Percentiles rank a stretch among this genome's conserved stretches.
These are phyloP conservation scores for Pleurotus tuber-regium DNA, from an alignment of 768 basidiomycete species.

Conservation along the genomic window DNA sequence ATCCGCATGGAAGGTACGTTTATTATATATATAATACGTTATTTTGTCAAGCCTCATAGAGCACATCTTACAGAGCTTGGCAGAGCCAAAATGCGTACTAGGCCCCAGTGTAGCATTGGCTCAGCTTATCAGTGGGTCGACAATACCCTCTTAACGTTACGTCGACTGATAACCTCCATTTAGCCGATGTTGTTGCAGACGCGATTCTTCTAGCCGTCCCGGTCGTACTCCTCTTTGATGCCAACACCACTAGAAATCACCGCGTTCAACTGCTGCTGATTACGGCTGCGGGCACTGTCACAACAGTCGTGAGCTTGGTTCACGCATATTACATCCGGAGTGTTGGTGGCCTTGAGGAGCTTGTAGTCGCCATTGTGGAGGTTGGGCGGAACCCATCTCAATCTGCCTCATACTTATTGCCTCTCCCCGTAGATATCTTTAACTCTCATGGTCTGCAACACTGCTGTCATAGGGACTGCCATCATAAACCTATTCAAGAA, in stretches of 20 bases:
- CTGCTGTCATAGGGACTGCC: slow-evolving; percentile 36
- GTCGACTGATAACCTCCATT: neutral
- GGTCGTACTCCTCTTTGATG: slow-evolving; percentile 35
- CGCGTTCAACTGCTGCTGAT: slow-evolving; percentile 37
- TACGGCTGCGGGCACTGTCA: slow-evolving; percentile 41
- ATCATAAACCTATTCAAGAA: slow-evolving; percentile 20
- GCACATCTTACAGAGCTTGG: slow-evolving; percentile 30
- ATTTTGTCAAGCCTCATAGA: too few species aligned
- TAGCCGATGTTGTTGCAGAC: slow-evolving; percentile 40
- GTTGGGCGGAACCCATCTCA: slow-evolving; percentile 20
- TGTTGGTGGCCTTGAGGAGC: slow-evolving; percentile 20
- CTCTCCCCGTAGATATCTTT: slow-evolving; percentile 26
- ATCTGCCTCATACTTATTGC: neutral
- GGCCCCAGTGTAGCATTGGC: slow-evolving; percentile 39
- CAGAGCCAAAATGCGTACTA: slow-evolving; percentile 35
- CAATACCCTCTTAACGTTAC: neutral
- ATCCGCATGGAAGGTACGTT: slow-evolving; percentile 20
- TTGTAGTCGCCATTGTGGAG: slow-evolving; percentile 32
- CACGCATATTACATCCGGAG: slow-evolving; percentile 32
- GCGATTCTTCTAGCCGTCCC: slow-evolving; percentile 40
- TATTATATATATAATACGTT: too few species aligned
- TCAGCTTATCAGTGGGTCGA: slow-evolving; percentile 42
- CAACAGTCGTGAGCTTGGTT: slow-evolving; percentile 32
- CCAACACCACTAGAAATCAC: slow-evolving; percentile 28
- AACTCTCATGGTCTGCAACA: slow-evolving; percentile 39